Evolutionary conservation across 352 stramenopile species (phyloP).

Genomic region (Pythium aristosporum): DNA sequence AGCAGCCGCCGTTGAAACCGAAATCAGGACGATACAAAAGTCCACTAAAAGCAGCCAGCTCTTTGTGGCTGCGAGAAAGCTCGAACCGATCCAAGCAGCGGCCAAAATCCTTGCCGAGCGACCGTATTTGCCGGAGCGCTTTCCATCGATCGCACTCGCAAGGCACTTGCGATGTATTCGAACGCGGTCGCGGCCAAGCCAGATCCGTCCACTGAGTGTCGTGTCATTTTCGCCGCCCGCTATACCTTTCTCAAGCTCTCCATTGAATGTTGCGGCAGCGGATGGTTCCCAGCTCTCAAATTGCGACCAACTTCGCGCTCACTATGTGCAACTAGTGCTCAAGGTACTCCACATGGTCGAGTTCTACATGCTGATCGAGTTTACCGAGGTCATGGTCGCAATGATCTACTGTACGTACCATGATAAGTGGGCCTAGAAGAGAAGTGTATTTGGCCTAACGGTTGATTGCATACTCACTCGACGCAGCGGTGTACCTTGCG

Average conservation of each 20-base stretch:
- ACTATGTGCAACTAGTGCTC: background rate
- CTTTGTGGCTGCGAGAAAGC: no score
- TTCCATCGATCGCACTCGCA: background rate
- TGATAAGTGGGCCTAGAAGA: background rate
- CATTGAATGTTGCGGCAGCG: no score
- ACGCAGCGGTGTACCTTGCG: constrained; percentile 20
- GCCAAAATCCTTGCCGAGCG: background rate
- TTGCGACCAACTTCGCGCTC: background rate
- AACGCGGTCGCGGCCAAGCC: no score
- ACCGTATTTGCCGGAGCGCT: background rate
- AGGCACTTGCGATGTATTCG: background rate
- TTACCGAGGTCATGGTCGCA: constrained; percentile 3
- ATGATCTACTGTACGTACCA: constrained; percentile 8
- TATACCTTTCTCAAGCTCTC: no score
- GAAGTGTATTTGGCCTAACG: no score
- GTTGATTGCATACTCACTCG: background rate
- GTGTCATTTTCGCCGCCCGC: no score
- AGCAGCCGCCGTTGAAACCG: background rate
- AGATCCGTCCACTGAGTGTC: no score
- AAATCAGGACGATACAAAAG: no score
- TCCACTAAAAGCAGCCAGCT: no score
- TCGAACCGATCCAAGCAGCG: background rate
- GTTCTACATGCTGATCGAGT: constrained; percentile 17
- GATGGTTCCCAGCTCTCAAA: background rate
- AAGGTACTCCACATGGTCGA: constrained; percentile 11